Conservation (phyloP, 768 basidiomycete species). For the Rhodocollybia butyracea region DNA sequence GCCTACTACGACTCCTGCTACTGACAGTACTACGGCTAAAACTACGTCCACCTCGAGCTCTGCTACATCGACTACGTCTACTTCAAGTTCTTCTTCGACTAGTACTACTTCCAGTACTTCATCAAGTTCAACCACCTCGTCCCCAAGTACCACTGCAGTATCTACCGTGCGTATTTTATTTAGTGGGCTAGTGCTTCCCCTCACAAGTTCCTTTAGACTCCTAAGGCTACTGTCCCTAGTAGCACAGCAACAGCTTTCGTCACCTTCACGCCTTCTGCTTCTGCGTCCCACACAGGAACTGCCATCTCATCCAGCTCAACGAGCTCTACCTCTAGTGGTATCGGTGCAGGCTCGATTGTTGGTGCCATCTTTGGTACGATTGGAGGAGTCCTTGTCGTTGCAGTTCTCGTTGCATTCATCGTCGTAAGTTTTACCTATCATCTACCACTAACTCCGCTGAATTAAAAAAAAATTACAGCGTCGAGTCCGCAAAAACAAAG, state of each 20-base stretch:
- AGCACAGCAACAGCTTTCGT: neutral
- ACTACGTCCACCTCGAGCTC: neutral
- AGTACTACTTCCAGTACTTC: neutral
- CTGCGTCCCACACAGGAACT: neutral
- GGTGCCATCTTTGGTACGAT: slow-evolving; percentile 5
- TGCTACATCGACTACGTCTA: neutral
- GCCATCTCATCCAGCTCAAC: neutral
- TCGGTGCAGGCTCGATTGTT: slow-evolving; percentile 2
- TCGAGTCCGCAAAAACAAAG: neutral
- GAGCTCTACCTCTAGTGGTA: neutral
- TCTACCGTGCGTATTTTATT: neutral
- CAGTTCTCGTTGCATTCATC: slow-evolving; percentile 4
- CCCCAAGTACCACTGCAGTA: neutral
- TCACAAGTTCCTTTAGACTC: too few relatives aligned
- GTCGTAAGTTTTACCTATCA: neutral
- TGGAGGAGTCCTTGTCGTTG: slow-evolving; percentile 3
- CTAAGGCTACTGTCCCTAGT: neutral
- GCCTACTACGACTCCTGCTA: neutral
- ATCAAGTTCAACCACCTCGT: neutral
- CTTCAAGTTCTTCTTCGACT: neutral
- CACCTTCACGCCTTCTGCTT: slow-evolving; percentile 1
- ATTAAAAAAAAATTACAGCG: neutral
- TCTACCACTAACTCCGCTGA: neutral
- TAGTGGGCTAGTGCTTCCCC: neutral
- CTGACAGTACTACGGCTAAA: neutral